These are phyloP conservation scores for Curvularia eragrostidis DNA, from an alignment of 2,329 filamentous ascomycete species.

Conservation along the genomic window DNA sequence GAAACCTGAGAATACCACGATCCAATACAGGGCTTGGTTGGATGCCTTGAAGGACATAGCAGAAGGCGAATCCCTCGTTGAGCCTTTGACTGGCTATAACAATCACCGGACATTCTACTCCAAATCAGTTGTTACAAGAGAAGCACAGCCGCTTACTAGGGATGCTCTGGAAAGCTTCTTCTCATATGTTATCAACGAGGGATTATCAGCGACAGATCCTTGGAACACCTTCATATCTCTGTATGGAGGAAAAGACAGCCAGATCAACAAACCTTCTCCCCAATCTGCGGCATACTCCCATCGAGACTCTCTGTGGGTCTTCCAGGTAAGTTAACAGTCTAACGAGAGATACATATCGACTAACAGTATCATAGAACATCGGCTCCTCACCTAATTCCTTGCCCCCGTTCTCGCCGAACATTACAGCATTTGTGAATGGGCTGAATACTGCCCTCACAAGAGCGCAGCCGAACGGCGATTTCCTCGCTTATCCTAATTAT, in stretches of 20 bases:
- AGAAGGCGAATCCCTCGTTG: conserved; percentile 12
- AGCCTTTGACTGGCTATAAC: conserved; percentile 11
- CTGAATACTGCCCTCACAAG: conserved; percentile 8
- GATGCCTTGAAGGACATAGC: conserved; percentile 10
- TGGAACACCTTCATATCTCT: conserved; percentile 9
- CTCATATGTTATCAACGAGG: not conserved
- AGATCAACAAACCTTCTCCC: conserved; percentile 8
- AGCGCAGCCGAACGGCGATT: conserved; percentile 10
- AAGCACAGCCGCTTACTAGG: conserved; percentile 9
- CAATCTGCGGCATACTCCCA: conserved; percentile 4
- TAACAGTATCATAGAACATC: conserved; percentile 3
- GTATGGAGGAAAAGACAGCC: conserved; percentile 11
- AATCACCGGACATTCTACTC: conserved; percentile 14
- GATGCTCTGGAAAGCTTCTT: conserved; percentile 6
- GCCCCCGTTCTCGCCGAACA: conserved; percentile 6
- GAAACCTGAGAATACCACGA: conserved; percentile 5
- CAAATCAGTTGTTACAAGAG: conserved; percentile 13
- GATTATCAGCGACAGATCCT: not conserved
- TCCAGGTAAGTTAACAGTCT: conserved; percentile 6
- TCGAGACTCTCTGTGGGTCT: conserved; percentile 13
- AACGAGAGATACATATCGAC: not conserved
- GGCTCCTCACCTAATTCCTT: conserved; percentile 7
- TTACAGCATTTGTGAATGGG: conserved; percentile 9
- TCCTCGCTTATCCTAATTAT: conserved; percentile 14
- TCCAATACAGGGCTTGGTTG: conserved; percentile 4